A percentile compares a stretch with the other conserved stretches of the same genome.
These are phyloP conservation scores for Piloderma croceum DNA, from an alignment of 768 basidiomycete species.

Conservation along the genomic window DNA sequence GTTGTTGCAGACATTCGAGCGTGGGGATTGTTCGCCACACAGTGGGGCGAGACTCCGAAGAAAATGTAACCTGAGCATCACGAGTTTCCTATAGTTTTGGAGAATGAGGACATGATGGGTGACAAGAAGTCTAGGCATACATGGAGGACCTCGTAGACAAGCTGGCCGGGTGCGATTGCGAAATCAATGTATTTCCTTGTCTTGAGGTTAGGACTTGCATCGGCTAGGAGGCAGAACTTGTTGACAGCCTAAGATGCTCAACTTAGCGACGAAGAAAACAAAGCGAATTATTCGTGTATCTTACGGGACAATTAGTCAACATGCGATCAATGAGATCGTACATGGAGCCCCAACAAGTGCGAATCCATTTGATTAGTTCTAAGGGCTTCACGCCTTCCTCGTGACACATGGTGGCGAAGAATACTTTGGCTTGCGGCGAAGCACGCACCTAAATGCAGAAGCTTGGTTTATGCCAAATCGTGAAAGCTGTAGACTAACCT, in stretches of 20 bases:
- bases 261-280: no score
- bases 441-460: constrained; percentile 18
- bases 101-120: constrained; percentile 2
- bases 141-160: constrained; percentile 21
- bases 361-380: constrained; percentile 24
- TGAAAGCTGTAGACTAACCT: constrained; percentile 13
- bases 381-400: constrained; percentile 15
- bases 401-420: constrained; percentile 15
- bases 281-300: no score
- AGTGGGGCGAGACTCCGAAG: constrained; percentile 18
- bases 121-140: constrained; percentile 8
- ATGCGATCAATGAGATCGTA: no score
- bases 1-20: constrained; percentile 17
- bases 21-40: constrained; percentile 22
- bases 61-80: constrained; percentile 19
- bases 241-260: constrained; percentile 13
- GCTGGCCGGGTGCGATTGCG: constrained; percentile 6
- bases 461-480: no score
- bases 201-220: constrained; percentile 18
- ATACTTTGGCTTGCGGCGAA: constrained; percentile 23
- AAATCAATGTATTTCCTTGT: constrained; percentile 22
- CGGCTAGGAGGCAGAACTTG: constrained; percentile 18
- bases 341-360: constrained; percentile 26
- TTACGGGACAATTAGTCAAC: no score
- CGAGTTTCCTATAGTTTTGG: constrained; percentile 17